Percentiles rank a stretch among this genome's conserved stretches.
Evolutionary conservation across 1,284 basidiomycete species (phyloP).

Genomic region (Coniferiporia sulphurascens): DNA sequence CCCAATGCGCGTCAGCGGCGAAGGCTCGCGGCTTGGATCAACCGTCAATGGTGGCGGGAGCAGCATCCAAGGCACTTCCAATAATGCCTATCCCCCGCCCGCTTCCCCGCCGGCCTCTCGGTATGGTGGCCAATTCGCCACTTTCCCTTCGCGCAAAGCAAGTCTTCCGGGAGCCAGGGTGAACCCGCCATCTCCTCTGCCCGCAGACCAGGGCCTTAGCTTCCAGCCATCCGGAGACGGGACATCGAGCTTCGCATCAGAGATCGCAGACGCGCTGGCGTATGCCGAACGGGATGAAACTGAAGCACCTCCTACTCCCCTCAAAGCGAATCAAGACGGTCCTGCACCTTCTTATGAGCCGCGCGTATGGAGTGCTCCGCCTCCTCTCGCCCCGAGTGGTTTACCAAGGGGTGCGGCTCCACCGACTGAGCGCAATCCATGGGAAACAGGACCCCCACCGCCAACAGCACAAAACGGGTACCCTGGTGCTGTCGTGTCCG

Average conservation of each 20-base stretch:
- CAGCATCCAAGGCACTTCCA: neutral
- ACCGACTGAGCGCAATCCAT: slow-evolving; percentile 13
- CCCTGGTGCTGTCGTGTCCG: neutral
- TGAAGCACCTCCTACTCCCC: neutral
- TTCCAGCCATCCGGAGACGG: slow-evolving; percentile 9
- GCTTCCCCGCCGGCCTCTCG: neutral
- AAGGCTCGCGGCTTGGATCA: slow-evolving; percentile 13
- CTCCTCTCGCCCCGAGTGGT: neutral
- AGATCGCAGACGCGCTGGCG: slow-evolving; percentile 19
- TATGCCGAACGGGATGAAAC: neutral
- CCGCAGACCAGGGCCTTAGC: neutral
- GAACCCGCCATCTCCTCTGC: neutral
- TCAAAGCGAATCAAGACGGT: slow-evolving; percentile 2
- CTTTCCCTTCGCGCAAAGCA: slow-evolving; percentile 18
- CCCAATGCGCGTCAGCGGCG: slow-evolving; percentile 16
- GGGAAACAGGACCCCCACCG: slow-evolving; percentile 1
- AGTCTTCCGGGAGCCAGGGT: neutral
- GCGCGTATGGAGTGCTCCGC: neutral
- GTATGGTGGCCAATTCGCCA: slow-evolving; percentile 19
- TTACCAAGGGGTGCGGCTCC: slow-evolving; percentile 17
- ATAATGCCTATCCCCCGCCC: slow-evolving; percentile 1
- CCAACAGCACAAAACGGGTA: neutral
- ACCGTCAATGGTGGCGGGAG: neutral
- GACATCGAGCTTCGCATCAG: slow-evolving; percentile 17
- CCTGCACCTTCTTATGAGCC: slow-evolving; percentile 14